Base-by-base conservation (phyloP, 148 eudicot species). In the Silene conica region DNA sequence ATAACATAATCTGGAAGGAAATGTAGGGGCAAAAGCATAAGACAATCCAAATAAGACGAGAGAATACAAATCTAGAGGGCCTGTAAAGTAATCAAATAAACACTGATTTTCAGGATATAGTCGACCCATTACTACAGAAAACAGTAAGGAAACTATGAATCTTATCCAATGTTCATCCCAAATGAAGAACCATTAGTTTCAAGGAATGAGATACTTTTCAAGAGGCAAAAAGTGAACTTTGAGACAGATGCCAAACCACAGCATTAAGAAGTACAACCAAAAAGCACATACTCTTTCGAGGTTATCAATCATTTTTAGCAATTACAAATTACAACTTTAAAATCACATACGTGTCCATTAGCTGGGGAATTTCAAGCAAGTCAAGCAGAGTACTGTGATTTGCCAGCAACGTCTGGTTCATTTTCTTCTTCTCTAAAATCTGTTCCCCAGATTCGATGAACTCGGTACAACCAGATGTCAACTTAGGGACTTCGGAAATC, bases 331-430 rank as follows among this genome's bases (percentile, higher is more conserved):
- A 57, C 22, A 43, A 57, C 48, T 58, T 58, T 22, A 45, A 21
- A 57, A 76, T 71, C 79, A 88, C 93, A 64, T 92, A 95, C 99
- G 99, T 95, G 89, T 95, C 99, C 99, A 95, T 95, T 78, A 95
- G 97, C 84, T 95, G 99, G 78, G 99, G 99, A 86, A 95, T 95
- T 87, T 95, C 99, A 81, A 95, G 99, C 89, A 95, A 89, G 89
- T 95, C 99, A 78, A 95, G 99, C 91, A 92, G 85, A 74, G 96
- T 92, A 85, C 94, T 95, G 65, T 92, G 97, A 82, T 95, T 92
- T 72, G 89, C 85, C 57, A 95, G 86, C 77, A 95, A 80, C 64
- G 91, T 92, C 78, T 95, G 96, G 79, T 95, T 95, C 97, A 95
- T 84, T 87, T 92, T 92, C 83, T 97, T 88, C 81, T 92, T 90